Evolutionary conservation across 2,329 filamentous ascomycete species (phyloP), one percentile per base, ranked within the genome.

Genomic region (Diaporthe citri): DNA sequence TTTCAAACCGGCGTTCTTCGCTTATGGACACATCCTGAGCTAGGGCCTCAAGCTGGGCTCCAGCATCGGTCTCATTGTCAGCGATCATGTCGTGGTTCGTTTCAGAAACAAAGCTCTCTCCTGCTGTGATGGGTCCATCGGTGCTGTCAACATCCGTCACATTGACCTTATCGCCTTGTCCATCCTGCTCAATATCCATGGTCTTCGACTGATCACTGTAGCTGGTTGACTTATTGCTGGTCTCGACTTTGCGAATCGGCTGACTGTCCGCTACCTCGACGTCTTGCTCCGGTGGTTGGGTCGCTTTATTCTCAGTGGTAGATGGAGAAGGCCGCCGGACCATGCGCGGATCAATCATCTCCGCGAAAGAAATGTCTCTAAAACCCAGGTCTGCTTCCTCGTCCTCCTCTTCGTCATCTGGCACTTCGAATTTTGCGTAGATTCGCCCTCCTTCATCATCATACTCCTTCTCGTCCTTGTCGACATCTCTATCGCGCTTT

Each of bases 381-480:
- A 89, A 86, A 1, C 93, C 93, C 76, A 92, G 88, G 73, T 93
- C 89, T 13, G 84, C 85, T 0, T 90, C 89, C 17, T 90, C 88
- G 48, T 87, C 85, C 2, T 87, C 87, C 0, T 87, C 87, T 0
- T 89, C 89, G 0, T 90, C 85, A 15, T 90, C 90, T 0, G 93
- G 93, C 78, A 92, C 91, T 79, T 97, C 95, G 77, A 97, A 97
- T 74, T 92, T 94, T 76, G 89, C 91, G 79, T 96, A 97, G 13
- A 95, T 83, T 13, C 95, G 89, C 76, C 93, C 87, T 0, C 95
- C 95, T 52, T 89, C 84, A 15, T 91, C 88, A 78, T 96, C 92
- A 77, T 91, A 92, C 25, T 84, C 82, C 79, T 90, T 92, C 77
- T 91, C 86, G 71, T 88, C 89, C 75, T 86, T 81, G 72, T 90